Evolutionary conservation across 2,329 filamentous ascomycete genomes (phyloP), one percentile per base, ranked within the genome.

Genomic region (Cercospora sojina): DNA sequence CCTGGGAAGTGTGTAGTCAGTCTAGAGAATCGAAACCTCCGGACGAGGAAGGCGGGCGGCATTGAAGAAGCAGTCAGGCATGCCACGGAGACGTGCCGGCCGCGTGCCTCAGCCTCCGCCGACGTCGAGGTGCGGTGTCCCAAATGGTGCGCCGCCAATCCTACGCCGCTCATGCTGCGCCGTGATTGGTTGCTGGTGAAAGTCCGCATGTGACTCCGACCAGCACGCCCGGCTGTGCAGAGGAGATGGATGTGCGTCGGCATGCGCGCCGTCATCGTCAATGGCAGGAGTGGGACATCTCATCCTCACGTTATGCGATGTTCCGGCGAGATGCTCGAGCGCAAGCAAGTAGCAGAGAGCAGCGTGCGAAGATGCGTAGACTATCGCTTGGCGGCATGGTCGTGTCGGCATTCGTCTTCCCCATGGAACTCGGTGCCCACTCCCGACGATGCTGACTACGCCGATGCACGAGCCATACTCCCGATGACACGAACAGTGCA

Each of bases 41-140:
- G 58, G 58, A 60, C 58, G 63, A 59, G 63, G 38, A 59, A 51
- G 43, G 49, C 55, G 58, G 43, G 49, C 55, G 58, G 58, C 64
- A 65, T 65, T 65, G 58, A 62, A 65, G 53, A 59, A 59, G 31
- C 32, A 59, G 35, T 25, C 20, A 49, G 43, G 43, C 18, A 16
- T 41, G 35, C 35, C n/a, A 8, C 35, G 35, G 35, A 41, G 35
- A 2, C 16, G 16, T n/a, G 35, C 5, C 35, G 43, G 18, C 18
- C 10, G 43, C 43, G 20, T 49, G 43, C 43, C 20, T 49, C 43
- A 49, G 43, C 43, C 43, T 49, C 43, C 18, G 43, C 43, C 7
- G 43, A 49, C n/a, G 43, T 49, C 43, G 20, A 49, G 12, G 43
- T 49, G 43, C 43, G 43, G 43, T 49, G 43, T 49, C 43, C 43